phyloP scores from a whole-genome alignment of 108 stramenopile genomes.

The Cyclotella baltica region DNA sequence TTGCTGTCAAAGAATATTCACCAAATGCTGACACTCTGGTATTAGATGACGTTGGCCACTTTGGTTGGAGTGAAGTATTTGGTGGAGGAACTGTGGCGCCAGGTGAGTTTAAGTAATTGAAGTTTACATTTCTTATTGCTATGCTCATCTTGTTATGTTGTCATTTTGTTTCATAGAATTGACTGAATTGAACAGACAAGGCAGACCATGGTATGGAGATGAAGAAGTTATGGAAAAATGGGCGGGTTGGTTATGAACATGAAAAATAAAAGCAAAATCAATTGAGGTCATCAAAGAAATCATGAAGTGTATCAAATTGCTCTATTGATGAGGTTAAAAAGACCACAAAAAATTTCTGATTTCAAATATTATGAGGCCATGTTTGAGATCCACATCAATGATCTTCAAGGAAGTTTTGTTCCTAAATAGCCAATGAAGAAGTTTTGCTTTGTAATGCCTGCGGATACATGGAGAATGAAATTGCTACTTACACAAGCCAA shows the following conservation, averaged over 20 bases:
- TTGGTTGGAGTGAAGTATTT: conserved; percentile 71
- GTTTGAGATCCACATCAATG: no score
- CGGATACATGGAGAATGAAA: no score
- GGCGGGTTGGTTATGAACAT: conserved; percentile 52
- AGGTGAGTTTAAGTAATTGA: conserved; percentile 4
- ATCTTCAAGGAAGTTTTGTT: no score
- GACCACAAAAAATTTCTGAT: no score
- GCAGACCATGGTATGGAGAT: conserved; percentile 71
- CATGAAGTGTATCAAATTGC: no score
- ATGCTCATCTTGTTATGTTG: not conserved
- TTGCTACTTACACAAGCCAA: no score
- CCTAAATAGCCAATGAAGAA: no score
- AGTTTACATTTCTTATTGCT: not conserved
- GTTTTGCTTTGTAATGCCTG: no score
- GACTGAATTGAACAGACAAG: conserved; percentile 53
- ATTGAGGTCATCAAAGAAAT: no score
- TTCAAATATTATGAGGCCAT: no score
- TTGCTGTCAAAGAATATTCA: conserved; percentile 56
- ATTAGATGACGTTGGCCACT: conserved; percentile 59
- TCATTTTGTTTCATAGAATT: conserved; percentile 38
- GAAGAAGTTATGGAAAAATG: conserved; percentile 69
- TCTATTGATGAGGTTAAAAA: no score
- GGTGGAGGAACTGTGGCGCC: conserved; percentile 66
- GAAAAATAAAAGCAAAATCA: not conserved
- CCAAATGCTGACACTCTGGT: conserved; percentile 52